Evolutionary conservation across 805 yeast species (phyloP), one percentile per base, ranked within the genome.

Genomic region (Schwanniomyces pseudopolymorphus): DNA sequence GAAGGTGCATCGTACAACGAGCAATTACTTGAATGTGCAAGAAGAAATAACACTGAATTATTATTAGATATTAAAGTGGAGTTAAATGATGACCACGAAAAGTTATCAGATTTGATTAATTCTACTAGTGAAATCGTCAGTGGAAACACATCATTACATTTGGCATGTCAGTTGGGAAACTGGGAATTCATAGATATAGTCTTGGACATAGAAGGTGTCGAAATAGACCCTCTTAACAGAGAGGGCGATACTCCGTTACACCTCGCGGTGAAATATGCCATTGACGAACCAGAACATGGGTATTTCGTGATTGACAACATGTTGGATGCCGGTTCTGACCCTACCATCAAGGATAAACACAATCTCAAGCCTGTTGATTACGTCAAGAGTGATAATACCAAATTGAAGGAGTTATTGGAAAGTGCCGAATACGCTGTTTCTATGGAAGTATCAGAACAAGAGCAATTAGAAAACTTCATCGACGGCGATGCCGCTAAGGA

Each of bases 191-290:
- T 94, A 59, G 97, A 92, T 61, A 68, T 77, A 42, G 70, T 92
- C 16, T 73, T 92, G 49, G 97, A 92, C 63, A 84, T 85, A 45
- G 96, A 88, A 49, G 96, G 94, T 2, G 90, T 91, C 16, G 96
- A 91, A 54, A 83, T 91, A 25, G 96, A 94, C 63, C 94, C 96
- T 1, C 61, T 67, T 35, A 87, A 87, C 63, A 75, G 82, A 31
- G 85, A 85, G 43, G 91, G 90, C 33, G 91, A 88, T 53, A 89
- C 97, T 1, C 97, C 99, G 11, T 76, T 94, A 52, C 98, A 92
- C 66, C 69, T 79, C 50, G 95, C 96, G 4, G 96, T 85, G 10
- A 79, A 78, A 50, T 92, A 87, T 63, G 76, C 91, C 11, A 72
- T 74, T 39, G 83, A 81, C 21, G 96, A 92, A 59, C 88, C 94